Conservation (phyloP, 2,329 filamentous ascomycete genomes). For the Microsporum canis region DNA sequence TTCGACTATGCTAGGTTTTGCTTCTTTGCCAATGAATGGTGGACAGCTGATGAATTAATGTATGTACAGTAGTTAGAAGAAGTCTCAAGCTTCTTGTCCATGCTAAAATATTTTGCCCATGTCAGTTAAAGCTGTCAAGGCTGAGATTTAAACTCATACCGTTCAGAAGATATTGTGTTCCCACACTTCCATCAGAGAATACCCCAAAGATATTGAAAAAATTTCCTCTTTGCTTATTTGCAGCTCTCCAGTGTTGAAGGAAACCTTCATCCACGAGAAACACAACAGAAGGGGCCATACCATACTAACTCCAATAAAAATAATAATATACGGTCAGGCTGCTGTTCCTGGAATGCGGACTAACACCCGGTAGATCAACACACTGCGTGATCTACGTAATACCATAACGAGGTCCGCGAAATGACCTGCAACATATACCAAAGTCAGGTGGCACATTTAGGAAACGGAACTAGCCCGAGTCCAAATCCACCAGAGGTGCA, state of each 20-base stretch:
- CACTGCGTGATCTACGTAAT: not conserved
- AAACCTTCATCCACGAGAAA: no score
- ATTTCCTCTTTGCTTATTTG: no score
- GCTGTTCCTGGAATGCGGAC: not conserved
- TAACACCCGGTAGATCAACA: not conserved
- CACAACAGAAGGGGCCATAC: no score
- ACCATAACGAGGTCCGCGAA: not conserved
- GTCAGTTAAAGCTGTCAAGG: no score
- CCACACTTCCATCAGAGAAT: no score
- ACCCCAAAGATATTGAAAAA: no score
- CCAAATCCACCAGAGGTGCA: not conserved
- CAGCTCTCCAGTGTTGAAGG: no score
- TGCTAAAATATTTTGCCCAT: no score
- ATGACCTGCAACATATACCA: not conserved
- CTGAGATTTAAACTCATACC: no score
- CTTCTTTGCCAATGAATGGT: not conserved
- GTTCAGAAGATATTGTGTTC: no score
- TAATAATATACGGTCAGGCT: no score
- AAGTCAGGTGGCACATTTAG: not conserved
- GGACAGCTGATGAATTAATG: not conserved
- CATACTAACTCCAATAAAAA: no score
- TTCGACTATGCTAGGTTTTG: not conserved
- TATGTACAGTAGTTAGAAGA: not conserved
- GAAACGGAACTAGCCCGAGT: not conserved
- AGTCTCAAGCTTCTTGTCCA: not conserved